Evolutionary conservation across 176 grass and related monocot genomes (phyloP).

Genomic region (Dactylis glomerata): DNA sequence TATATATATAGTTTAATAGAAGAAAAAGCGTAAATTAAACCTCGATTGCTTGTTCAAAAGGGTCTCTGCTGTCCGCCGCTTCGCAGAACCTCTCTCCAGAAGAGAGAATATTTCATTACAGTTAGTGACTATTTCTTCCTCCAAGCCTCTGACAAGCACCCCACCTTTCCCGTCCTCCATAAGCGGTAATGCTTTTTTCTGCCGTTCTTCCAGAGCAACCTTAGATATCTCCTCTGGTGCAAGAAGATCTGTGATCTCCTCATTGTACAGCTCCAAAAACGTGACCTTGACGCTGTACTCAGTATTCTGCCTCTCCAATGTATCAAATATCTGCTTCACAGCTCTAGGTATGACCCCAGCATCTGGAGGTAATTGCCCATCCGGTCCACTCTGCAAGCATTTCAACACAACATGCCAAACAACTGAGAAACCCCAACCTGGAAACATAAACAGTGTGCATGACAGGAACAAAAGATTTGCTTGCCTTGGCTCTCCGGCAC

Average conservation of each 20-base stretch:
- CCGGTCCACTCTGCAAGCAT: constrained; percentile 57
- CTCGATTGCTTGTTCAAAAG: constrained; percentile 98
- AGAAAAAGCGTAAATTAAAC: constrained; percentile 36
- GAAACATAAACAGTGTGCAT: not conserved
- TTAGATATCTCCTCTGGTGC: constrained; percentile 92
- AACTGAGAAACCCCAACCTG: not conserved
- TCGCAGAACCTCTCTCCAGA: constrained; percentile 93
- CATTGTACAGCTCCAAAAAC: constrained; percentile 93
- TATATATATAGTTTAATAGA: not conserved
- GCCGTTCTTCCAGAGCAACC: constrained; percentile 64
- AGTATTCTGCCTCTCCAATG: constrained; percentile 84
- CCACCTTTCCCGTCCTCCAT: constrained; percentile 99
- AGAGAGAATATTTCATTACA: constrained; percentile 84
- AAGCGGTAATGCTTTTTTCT: constrained; percentile 82
- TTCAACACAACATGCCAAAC: not conserved
- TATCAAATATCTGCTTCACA: constrained; percentile 98
- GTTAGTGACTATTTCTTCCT: constrained; percentile 96
- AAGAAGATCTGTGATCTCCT: constrained; percentile 96
- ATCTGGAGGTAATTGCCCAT: constrained; percentile 67
- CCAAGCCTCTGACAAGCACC: constrained; percentile 86
- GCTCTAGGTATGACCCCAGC: constrained; percentile 95
- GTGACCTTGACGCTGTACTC: constrained; percentile 99
- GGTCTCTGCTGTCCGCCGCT: constrained; percentile 90
- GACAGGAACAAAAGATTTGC: not conserved
- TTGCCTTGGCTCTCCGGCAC: constrained; percentile 85